Percentiles rank a stretch among this genome's conserved stretches.
Conservation (phyloP, 345 rosid genomes). For the Gossypium rotundifolium region DNA sequence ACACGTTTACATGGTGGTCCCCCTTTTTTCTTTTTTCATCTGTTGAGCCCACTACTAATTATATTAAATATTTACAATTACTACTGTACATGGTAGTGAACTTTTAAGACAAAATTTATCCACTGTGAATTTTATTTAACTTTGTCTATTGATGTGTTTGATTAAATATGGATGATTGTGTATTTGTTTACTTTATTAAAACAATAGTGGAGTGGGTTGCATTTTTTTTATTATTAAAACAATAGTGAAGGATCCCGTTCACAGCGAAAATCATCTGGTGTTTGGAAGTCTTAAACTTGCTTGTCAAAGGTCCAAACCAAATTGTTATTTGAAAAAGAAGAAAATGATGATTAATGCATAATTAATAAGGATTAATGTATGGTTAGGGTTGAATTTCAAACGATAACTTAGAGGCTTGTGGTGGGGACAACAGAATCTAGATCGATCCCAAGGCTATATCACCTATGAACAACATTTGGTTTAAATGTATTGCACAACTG, state of each 20-base stretch:
- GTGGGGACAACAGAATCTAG: slow-evolving; percentile 1
- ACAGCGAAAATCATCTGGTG: background rate
- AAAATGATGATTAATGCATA: too few relatives aligned
- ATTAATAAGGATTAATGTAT: background rate
- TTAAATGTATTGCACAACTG: slow-evolving; percentile 7
- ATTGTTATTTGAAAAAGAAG: background rate
- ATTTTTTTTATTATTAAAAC: too few relatives aligned
- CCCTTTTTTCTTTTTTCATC: too few relatives aligned
- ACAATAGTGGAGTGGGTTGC: background rate
- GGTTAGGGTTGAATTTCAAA: background rate
- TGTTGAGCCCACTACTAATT: too few relatives aligned
- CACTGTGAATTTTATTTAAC: too few relatives aligned
- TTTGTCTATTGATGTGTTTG: too few relatives aligned
- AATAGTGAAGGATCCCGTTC: background rate
- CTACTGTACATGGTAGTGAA: too few relatives aligned
- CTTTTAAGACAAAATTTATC: too few relatives aligned
- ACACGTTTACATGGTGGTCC: too few relatives aligned
- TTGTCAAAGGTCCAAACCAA: slow-evolving; percentile 2
- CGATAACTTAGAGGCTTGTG: background rate
- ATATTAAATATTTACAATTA: too few relatives aligned
- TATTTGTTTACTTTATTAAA: too few relatives aligned
- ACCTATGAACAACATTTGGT: background rate
- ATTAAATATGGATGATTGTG: too few relatives aligned
- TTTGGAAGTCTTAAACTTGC: background rate
- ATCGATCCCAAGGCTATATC: background rate